phyloP scores from a whole-genome alignment of 306 rosid species.

The Rosa lucieae region DNA sequence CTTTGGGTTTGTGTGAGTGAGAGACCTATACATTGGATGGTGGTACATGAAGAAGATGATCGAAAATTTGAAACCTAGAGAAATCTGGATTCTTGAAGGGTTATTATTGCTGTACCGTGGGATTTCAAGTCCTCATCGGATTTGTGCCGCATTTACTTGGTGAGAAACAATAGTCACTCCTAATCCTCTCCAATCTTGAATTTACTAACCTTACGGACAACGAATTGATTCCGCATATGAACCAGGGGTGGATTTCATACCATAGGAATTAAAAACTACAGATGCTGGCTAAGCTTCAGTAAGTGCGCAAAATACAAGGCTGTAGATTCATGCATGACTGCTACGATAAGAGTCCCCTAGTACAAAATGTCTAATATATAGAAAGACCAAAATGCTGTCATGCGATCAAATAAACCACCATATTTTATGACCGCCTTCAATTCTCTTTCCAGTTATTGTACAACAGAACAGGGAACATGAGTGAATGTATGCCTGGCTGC shows the following conservation, averaged over 20 bases:
- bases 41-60: too few species aligned
- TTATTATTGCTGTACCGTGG: too few species aligned
- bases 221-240: neutral
- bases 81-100: too few species aligned
- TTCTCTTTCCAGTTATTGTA: constrained; percentile 6
- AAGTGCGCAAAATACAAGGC: neutral
- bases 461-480: neutral
- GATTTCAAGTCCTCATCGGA: neutral
- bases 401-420: neutral
- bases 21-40: neutral
- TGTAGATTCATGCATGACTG: neutral
- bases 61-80: too few species aligned
- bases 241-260: too few species aligned
- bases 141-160: neutral
- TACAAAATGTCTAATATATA: neutral
- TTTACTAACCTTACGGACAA: neutral
- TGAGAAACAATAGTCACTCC: neutral
- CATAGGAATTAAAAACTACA: neutral
- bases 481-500: neutral
- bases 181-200: neutral
- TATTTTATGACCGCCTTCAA: neutral
- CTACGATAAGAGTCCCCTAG: neutral
- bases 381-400: neutral
- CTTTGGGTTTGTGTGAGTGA: neutral
- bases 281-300: neutral